Conservation (phyloP, 2,329 filamentous ascomycete genomes). For the Fusarium sp. region DNA sequence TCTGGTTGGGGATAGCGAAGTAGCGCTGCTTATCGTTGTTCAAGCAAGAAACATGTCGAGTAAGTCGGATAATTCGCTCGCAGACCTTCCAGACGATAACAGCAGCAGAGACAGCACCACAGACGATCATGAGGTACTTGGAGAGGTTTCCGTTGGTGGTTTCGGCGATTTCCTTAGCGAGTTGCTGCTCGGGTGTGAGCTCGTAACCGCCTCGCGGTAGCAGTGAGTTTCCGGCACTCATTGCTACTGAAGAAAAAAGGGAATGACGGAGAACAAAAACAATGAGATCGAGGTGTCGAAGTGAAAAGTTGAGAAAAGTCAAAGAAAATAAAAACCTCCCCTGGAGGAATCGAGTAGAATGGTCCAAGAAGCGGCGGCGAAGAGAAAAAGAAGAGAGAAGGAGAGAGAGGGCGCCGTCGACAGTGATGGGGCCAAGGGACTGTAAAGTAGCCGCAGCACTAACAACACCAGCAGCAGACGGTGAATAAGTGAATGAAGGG, state of each 20-base stretch:
- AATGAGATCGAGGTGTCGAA: conserved; percentile 16
- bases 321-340: conserved; percentile 18
- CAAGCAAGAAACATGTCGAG: conserved; percentile 79
- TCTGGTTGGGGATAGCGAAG: conserved; percentile 70
- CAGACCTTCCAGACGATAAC: conserved; percentile 75
- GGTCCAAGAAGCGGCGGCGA: conserved; percentile 1
- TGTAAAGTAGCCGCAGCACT: conserved; percentile 24
- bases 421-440: conserved; percentile 16
- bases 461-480: not conserved
- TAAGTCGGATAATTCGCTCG: conserved; percentile 70
- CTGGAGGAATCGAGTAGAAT: conserved; percentile 29
- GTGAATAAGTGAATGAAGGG: conserved; percentile 2
- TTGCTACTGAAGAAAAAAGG: conserved; percentile 14
- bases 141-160: conserved; percentile 62
- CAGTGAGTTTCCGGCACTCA: conserved; percentile 42
- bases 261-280: not conserved
- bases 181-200: conserved; percentile 32
- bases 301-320: not conserved
- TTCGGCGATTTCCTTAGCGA: conserved; percentile 23
- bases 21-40: conserved; percentile 83
- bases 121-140: conserved; percentile 70
- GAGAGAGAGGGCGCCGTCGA: not conserved
- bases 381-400: conserved; percentile 16
- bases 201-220: conserved; percentile 22
- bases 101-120: conserved; percentile 69